Evolutionary conservation across 495 filamentous ascomycete species (phyloP), one percentile per base, ranked within the genome.

Genomic region (Schizothecium vesticola): DNA sequence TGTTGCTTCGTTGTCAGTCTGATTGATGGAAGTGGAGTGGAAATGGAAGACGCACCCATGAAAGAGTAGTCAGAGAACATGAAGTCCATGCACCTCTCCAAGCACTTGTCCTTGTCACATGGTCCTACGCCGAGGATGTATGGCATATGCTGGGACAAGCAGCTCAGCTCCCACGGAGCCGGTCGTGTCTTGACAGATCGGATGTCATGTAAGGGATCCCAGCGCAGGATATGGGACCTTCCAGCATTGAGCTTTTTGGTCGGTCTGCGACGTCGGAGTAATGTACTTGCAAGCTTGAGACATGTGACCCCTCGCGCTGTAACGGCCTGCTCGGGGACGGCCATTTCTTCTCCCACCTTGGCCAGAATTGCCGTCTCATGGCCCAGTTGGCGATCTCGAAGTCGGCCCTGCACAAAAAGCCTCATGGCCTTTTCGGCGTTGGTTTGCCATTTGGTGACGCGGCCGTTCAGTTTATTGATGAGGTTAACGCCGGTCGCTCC

Each of bases 151-250:
- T 65, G 63, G 10, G 3, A 36, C 16, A 65, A 43, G 22, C 63
- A 65, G 23, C 8, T 8, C 5, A 65, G 63, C 63, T 65, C 63
- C 63, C 63, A 65, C 7, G 63, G 63, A 16, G 63, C 63, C 6
- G 43, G 63, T 2, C 51, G 63, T 2, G 63, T 36, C 51, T 7
- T 57, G 63, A 43, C 63, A 1, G 63, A 65, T 12, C 11, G 3
- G 19, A 21, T 28, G 3, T 31, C 57, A 26, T 65, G 6, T 1
- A 2, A 8, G 7, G 63, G 3, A 57, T 57, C 63, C 63, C 63
- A 65, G 19, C 63, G 36, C 1, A 19, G 2, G 43, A 57, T 22
- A 22, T 10, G 23, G 63, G 63, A 2, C 6, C 22, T 3, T 7
- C 63, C 36, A 10, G 25, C 3, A 5, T 63, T 19, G 9, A 63